Percentiles rank a stretch among this genome's conserved stretches.
Conservation (phyloP, 805 yeast species). For the Pichia thaimueangensis region DNA sequence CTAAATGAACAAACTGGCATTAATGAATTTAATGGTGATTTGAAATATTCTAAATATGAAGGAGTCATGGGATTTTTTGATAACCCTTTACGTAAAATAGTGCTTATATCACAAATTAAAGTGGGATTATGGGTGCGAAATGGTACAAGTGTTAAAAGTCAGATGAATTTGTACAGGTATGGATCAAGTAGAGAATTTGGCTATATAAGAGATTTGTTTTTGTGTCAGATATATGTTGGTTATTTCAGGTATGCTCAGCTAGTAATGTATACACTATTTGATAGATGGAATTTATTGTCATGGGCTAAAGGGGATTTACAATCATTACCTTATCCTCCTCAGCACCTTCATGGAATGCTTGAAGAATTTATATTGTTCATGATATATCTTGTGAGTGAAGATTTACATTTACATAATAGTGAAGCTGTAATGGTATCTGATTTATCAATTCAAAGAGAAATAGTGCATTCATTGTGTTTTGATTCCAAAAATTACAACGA, state of each 20-base stretch:
- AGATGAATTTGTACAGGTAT: conserved; percentile 70
- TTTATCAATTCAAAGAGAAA: conserved; percentile 53
- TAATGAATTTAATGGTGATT: neutral
- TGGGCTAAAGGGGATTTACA: conserved; percentile 44
- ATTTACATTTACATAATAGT: conserved; percentile 47
- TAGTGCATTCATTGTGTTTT: conserved; percentile 80
- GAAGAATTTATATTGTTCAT: conserved; percentile 73
- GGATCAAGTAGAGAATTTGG: conserved; percentile 81
- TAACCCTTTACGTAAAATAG: conserved; percentile 71
- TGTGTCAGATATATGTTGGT: conserved; percentile 55
- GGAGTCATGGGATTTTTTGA: conserved; percentile 44
- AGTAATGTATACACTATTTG: conserved; percentile 50
- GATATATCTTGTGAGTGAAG: conserved; percentile 63
- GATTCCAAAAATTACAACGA: conserved; percentile 67
- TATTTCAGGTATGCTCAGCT: conserved; percentile 45
- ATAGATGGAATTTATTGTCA: conserved; percentile 60
- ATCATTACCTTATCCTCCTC: conserved; percentile 36
- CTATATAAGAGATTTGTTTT: conserved; percentile 67
- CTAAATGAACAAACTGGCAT: conserved; percentile 5
- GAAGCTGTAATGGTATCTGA: conserved; percentile 43
- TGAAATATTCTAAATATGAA: conserved; percentile 14
- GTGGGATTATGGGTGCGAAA: conserved; percentile 93
- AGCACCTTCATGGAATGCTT: conserved; percentile 40
- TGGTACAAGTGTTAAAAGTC: conserved; percentile 75
- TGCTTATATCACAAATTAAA: conserved; percentile 73